Evolutionary conservation across 441 rosid genomes (phyloP).

Genomic region (Metrosideros polymorpha): DNA sequence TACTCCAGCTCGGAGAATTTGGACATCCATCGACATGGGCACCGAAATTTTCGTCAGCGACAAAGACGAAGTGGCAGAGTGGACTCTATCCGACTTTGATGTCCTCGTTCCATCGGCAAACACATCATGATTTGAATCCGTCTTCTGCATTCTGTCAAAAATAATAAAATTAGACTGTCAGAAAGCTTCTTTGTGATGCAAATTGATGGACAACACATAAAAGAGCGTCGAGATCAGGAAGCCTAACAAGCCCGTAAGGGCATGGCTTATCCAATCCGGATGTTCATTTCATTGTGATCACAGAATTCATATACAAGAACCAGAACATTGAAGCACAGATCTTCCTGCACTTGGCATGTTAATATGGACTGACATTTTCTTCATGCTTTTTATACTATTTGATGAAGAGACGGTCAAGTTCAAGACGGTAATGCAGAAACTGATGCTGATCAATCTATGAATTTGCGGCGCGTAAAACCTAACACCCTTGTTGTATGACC

Average conservation of each 20-base stretch:
- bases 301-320: background rate
- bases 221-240: background rate
- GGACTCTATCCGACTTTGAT: constrained; percentile 48
- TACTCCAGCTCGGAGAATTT: constrained; percentile 42
- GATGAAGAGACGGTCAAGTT: background rate
- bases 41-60: constrained; percentile 35
- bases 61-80: constrained; percentile 41
- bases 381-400: background rate
- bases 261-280: background rate
- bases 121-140: background rate
- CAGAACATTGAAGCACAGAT: background rate
- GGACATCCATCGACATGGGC: constrained; percentile 55
- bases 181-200: background rate
- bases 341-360: background rate
- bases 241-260: background rate
- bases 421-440: background rate
- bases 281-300: background rate
- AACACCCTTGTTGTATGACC: background rate
- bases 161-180: background rate
- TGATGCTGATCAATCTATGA: background rate
- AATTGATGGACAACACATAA: background rate
- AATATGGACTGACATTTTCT: background rate
- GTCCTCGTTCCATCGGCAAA: constrained; percentile 24
- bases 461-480: background rate
- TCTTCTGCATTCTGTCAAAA: background rate